Evolutionary conservation across 345 rosid species (phyloP).

Genomic region (Eucalyptus pauciflora): DNA sequence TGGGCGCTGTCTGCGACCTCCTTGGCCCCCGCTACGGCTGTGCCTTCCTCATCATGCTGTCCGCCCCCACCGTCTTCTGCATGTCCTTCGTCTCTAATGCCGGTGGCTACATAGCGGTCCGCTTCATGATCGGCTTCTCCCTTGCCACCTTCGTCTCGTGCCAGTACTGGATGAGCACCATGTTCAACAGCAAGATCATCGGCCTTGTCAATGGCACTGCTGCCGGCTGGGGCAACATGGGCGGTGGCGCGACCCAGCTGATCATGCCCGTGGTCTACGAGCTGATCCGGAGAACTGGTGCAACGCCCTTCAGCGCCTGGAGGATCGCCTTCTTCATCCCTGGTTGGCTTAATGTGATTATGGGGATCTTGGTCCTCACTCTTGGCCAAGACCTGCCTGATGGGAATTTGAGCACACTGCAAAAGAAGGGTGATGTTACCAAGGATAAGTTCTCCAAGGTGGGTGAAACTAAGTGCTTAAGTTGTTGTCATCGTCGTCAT

Average conservation of each 20-base stretch:
- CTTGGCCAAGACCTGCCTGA: constrained; percentile 92
- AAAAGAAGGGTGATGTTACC: constrained; percentile 62
- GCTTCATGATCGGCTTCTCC: constrained; percentile 94
- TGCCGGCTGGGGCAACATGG: constrained; percentile 96
- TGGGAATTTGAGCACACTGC: constrained; percentile 59
- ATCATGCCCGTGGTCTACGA: constrained; percentile 81
- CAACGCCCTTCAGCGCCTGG: constrained; percentile 84
- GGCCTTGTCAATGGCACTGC: constrained; percentile 91
- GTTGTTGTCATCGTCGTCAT: neutral
- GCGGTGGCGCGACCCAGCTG: constrained; percentile 85
- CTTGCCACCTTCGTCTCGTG: constrained; percentile 90
- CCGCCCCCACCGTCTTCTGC: constrained; percentile 82
- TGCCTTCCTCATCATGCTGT: constrained; percentile 65
- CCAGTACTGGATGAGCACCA: constrained; percentile 97
- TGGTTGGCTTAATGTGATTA: constrained; percentile 55
- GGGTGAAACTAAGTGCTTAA: neutral
- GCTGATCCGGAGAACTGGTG: constrained; percentile 28
- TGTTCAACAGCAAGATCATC: constrained; percentile 80
- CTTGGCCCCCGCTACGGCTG: constrained; percentile 86
- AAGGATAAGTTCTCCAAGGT: constrained; percentile 80
- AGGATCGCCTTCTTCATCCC: constrained; percentile 84
- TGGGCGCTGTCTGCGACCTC: constrained; percentile 85
- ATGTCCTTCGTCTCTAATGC: constrained; percentile 62
- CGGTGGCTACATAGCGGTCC: constrained; percentile 54
- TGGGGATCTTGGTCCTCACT: constrained; percentile 67